Percentiles rank a stretch among this genome's conserved stretches.
phyloP scores from a whole-genome alignment of 2,329 filamentous ascomycete species.

The Botrytis paeoniae region DNA sequence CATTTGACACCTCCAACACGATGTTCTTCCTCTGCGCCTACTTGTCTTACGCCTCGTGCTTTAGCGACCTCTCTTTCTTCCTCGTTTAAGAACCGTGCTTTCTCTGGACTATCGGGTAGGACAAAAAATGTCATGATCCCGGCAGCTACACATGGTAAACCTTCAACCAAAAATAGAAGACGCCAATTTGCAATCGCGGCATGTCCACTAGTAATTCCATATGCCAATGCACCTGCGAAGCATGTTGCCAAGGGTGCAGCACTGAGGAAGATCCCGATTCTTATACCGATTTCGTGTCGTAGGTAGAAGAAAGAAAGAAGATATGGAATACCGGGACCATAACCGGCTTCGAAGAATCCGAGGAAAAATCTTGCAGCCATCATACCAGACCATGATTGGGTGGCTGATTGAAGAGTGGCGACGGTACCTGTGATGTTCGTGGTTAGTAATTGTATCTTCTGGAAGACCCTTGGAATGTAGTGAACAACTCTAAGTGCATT shows the following conservation, averaged over 20 bases:
- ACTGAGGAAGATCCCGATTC: conserved; percentile 68
- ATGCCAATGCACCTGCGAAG: conserved; percentile 66
- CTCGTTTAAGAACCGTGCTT: conserved; percentile 48
- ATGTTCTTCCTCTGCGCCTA: conserved; percentile 48
- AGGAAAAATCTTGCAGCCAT: conserved; percentile 41
- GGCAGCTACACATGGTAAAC: conserved; percentile 55
- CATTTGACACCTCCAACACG: conserved; percentile 47
- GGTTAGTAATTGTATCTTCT: background rate
- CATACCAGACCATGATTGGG: conserved; percentile 38
- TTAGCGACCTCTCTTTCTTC: conserved; percentile 51
- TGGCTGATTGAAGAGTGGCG: conserved; percentile 46
- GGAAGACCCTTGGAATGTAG: background rate
- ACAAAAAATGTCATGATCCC: conserved; percentile 54
- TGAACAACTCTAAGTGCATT: background rate
- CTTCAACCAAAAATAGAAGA: conserved; percentile 63
- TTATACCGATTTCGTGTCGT: conserved; percentile 61
- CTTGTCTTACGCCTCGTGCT: conserved; percentile 51
- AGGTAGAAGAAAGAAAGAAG: conserved; percentile 49
- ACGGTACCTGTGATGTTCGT: conserved; percentile 3
- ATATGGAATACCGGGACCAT: conserved; percentile 42
- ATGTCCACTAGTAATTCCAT: conserved; percentile 63
- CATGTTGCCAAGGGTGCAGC: conserved; percentile 64
- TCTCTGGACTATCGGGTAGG: conserved; percentile 51
- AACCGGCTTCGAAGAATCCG: conserved; percentile 40
- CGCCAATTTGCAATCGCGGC: conserved; percentile 57